Evolutionary conservation across 2,329 filamentous ascomycete genomes (phyloP).

Genomic region (Phaeophleospora eucalypticola): DNA sequence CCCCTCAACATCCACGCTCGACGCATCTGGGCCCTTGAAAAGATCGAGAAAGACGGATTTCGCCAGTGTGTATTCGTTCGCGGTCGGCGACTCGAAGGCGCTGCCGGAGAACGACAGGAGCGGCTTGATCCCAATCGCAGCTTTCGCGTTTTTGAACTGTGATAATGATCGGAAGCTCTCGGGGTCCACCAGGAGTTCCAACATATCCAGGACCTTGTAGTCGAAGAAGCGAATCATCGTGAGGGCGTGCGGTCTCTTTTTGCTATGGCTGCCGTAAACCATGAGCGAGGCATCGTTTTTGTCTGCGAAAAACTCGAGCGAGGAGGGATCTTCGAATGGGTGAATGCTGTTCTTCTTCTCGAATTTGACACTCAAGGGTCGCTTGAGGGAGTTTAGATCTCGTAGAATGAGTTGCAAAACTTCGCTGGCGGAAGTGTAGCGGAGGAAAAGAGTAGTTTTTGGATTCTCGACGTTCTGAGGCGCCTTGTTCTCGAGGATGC

Average conservation of each 20-base stretch:
- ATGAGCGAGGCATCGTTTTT: slow-evolving; percentile 92
- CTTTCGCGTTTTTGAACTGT: slow-evolving; percentile 65
- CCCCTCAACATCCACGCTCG: slow-evolving; percentile 90
- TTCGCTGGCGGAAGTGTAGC: slow-evolving; percentile 79
- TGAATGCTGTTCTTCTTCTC: slow-evolving; percentile 95
- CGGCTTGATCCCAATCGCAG: slow-evolving; percentile 76
- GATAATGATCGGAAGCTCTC: slow-evolving; percentile 64
- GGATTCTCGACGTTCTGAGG: slow-evolving; percentile 86
- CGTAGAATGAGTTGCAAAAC: slow-evolving; percentile 76
- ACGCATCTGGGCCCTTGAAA: slow-evolving; percentile 76
- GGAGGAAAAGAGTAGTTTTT: slow-evolving; percentile 84
- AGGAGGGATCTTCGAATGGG: slow-evolving; percentile 85
- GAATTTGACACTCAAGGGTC: slow-evolving; percentile 82
- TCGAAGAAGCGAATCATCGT: slow-evolving; percentile 80
- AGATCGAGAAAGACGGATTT: slow-evolving; percentile 87
- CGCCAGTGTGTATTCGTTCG: slow-evolving; percentile 75
- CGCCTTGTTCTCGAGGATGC: slow-evolving; percentile 87
- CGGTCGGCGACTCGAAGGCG: slow-evolving; percentile 76
- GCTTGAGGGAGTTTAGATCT: slow-evolving; percentile 80
- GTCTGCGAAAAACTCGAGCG: slow-evolving; percentile 89
- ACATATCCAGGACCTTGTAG: slow-evolving; percentile 88
- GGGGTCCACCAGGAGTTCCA: slow-evolving; percentile 79
- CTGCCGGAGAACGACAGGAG: slow-evolving; percentile 88
- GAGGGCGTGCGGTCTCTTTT: slow-evolving; percentile 91
- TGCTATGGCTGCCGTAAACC: slow-evolving; percentile 78